phyloP scores from a whole-genome alignment of 106 monocot genomes.

The Allium cepa region DNA sequence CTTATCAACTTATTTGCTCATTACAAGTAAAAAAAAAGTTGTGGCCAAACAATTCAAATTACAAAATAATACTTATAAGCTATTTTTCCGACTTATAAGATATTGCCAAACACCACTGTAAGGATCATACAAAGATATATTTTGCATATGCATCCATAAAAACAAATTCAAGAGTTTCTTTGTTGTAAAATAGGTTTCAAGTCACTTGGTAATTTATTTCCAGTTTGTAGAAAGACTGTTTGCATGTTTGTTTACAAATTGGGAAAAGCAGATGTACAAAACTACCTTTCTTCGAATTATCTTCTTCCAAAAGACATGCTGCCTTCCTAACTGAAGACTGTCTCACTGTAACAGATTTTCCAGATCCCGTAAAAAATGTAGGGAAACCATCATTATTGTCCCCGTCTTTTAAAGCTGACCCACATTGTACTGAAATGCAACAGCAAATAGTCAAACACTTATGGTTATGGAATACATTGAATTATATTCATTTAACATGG shows the following conservation, averaged over 20 bases:
- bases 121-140: no score
- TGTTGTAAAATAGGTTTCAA: not conserved
- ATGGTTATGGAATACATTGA: not conserved
- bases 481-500: not conserved
- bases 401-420: not conserved
- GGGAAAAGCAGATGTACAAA: not conserved
- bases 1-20: no score
- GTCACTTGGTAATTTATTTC: not conserved
- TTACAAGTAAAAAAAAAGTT: no score
- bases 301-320: conserved; percentile 36
- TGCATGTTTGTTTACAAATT: no score
- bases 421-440: not conserved
- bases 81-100: no score
- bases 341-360: conserved; percentile 40
- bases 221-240: not conserved
- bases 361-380: conserved; percentile 47
- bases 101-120: no score
- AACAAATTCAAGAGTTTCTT: not conserved
- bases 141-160: no score
- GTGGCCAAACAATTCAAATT: no score
- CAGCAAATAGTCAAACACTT: no score
- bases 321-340: conserved; percentile 60
- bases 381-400: conserved; percentile 16
- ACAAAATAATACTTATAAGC: no score
- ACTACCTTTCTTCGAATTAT: conserved; percentile 7